phyloP scores from a whole-genome alignment of 2,329 filamentous ascomycete species.

The Aspergillus versicolor region DNA sequence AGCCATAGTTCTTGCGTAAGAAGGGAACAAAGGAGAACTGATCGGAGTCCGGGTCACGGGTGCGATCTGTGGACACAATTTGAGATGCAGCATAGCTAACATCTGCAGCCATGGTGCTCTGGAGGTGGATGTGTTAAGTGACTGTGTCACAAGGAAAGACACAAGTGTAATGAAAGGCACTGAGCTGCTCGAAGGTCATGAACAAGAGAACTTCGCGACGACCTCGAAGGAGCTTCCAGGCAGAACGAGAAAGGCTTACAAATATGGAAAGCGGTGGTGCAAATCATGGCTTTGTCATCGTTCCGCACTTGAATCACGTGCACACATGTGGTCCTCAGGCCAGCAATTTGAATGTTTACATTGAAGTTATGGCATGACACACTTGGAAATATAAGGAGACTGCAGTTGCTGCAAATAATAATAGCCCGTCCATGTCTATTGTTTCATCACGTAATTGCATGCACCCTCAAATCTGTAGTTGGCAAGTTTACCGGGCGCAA shows the following conservation, averaged over 20 bases:
- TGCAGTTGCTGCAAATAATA: no score
- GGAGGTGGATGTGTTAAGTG: neutral
- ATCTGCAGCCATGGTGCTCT: constrained; percentile 33
- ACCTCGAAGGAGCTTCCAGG: neutral
- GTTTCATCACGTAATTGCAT: no score
- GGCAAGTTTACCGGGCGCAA: no score
- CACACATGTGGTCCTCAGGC: no score
- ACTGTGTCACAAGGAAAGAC: neutral
- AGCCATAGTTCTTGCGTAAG: constrained; percentile 77
- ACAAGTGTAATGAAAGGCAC: neutral
- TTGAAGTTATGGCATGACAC: no score
- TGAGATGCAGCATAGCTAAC: constrained; percentile 32
- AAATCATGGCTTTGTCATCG: constrained; percentile 1
- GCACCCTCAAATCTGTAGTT: no score
- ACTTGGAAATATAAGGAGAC: no score
- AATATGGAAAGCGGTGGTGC: constrained; percentile 18
- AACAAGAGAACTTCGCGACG: neutral
- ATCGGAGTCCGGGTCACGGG: constrained; percentile 50
- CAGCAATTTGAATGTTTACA: no score
- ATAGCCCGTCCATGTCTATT: no score
- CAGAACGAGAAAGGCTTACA: neutral
- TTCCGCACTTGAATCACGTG: no score
- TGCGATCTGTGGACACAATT: constrained; percentile 36
- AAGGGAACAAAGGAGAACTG: constrained; percentile 85
- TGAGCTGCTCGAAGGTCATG: neutral